Percentiles rank a stretch among this genome's conserved stretches.
These are phyloP conservation scores for Xylaria castorea DNA, from an alignment of 495 filamentous ascomycete genomes.

Conservation along the genomic window DNA sequence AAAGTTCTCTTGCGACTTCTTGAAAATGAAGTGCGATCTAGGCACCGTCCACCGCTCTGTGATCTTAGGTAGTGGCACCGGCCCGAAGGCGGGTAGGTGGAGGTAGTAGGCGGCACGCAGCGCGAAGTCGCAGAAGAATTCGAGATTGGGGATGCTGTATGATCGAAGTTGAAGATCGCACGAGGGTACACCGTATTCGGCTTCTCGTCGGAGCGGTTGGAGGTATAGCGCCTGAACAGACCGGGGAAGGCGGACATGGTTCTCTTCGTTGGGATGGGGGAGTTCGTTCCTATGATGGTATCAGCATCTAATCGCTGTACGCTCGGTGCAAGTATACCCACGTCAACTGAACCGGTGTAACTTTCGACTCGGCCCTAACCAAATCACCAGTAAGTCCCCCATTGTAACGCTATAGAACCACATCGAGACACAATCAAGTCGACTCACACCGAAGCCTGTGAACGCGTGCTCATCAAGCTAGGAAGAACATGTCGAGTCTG, in stretches of 20 bases:
- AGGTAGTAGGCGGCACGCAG: slow-evolving; percentile 95
- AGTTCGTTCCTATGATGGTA: slow-evolving; percentile 36
- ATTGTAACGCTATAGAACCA: background rate
- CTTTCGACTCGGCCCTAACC: slow-evolving; percentile 5
- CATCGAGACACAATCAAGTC: background rate
- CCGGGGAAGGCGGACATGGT: slow-evolving; percentile 66
- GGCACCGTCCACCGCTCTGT: slow-evolving; percentile 95
- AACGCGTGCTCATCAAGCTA: slow-evolving; percentile 30
- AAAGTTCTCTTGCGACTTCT: slow-evolving; percentile 98
- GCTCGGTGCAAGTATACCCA: slow-evolving; percentile 26
- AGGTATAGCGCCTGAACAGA: slow-evolving; percentile 86
- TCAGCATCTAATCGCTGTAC: slow-evolving; percentile 26
- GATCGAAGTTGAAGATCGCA: slow-evolving; percentile 94
- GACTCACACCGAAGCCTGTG: slow-evolving; percentile 35
- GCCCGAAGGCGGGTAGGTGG: slow-evolving; percentile 82
- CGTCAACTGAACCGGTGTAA: slow-evolving; percentile 30
- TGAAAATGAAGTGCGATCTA: slow-evolving; percentile 85
- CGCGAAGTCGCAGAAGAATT: slow-evolving; percentile 95
- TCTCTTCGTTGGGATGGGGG: slow-evolving; percentile 31
- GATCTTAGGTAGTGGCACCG: slow-evolving; percentile 86
- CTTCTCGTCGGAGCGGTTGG: slow-evolving; percentile 76
- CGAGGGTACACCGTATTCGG: slow-evolving; percentile 76
- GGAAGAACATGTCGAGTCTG: slow-evolving; percentile 33
- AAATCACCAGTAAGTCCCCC: background rate
- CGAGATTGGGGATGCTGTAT: slow-evolving; percentile 87